Evolutionary conservation across 305 asterid species (phyloP), one percentile per base, ranked within the genome.

Genomic region (Fraxinus velutina): DNA sequence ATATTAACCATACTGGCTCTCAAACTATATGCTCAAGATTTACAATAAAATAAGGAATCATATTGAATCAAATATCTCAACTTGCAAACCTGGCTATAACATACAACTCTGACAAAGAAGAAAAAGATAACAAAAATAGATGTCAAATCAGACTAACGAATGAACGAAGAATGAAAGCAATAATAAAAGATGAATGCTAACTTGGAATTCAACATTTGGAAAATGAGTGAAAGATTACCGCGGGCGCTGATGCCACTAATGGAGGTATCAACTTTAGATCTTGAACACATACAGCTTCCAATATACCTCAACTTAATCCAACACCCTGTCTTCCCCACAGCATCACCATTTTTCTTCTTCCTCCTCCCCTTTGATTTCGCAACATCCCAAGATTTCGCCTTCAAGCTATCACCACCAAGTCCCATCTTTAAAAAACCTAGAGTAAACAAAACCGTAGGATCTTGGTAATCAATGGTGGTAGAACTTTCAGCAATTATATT

Each of bases 221-320:
- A 3, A 29, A 66, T 66, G 19, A 12, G 19, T 12, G 4, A 66
- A 75, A 10, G 10, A 80, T 84, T 89, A 84, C 94, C 91, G 42
- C 83, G 92, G 79, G 92, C 84, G 80, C 88, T 88, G 89, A 89
- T 87, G 85, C 92, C 89, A 85, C 96, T 90, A 70, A 87, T 60
- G 32, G 96, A 89, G 88, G 82, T 89, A 85, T 90, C 96, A 78
- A 91, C 95, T 86, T 92, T 91, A 87, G 97, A 88, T 87, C 94
- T 92, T 84, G 97, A 91, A 78, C 89, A 84, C 60, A 91, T 86
- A 87, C 96, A 92, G 86, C 88, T 81, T 75, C 91, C 85, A 80
- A 92, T 80, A 86, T 87, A 84, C 84, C 92, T 83, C 55, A 90
- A 88, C 85, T 87, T 89, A 74, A 90, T 81, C 85, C 94, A 90